These are phyloP conservation scores for Leishmania braziliensis DNA, from an alignment of 208 protist genomes.

Conservation along the genomic window DNA sequence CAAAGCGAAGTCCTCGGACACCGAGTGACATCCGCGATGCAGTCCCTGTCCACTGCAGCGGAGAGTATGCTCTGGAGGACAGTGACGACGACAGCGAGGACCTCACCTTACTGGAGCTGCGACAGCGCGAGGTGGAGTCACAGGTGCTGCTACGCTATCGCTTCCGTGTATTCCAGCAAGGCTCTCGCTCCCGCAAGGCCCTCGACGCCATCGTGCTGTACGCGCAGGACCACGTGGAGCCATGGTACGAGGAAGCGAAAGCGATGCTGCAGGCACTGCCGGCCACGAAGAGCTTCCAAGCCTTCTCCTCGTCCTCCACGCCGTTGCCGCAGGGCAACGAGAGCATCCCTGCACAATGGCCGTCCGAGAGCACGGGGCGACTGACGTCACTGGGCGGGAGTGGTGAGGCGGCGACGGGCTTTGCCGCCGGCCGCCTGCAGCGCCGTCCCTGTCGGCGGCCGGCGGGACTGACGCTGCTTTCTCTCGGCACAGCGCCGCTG, in stretches of 20 bases:
- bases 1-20: neutral
- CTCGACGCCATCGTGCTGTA: slow-evolving; percentile 32
- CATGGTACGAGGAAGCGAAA: slow-evolving; percentile 28
- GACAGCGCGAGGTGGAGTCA: slow-evolving; percentile 35
- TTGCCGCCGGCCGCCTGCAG: neutral
- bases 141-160: slow-evolving; percentile 39
- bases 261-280: slow-evolving; percentile 34
- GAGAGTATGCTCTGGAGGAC: neutral
- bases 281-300: slow-evolving; percentile 1
- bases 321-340: slow-evolving; percentile 14
- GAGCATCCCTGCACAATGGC: slow-evolving; percentile 17
- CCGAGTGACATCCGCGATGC: neutral
- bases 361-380: slow-evolving; percentile 4
- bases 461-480: slow-evolving; percentile 11
- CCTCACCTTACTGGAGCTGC: slow-evolving; percentile 22
- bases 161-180: slow-evolving; percentile 32
- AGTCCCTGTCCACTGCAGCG: neutral
- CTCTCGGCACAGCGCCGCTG: slow-evolving; percentile 4
- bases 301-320: slow-evolving; percentile 18
- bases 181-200: slow-evolving; percentile 27
- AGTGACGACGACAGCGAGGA: neutral
- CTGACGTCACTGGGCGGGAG: slow-evolving; percentile 4
- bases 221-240: slow-evolving; percentile 22
- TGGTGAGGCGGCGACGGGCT: slow-evolving; percentile 3
- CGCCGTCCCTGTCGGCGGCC: slow-evolving; percentile 7